Evolutionary conservation across 805 yeast genomes (phyloP).

Genomic region (Sugiyamaella mastotermitis): DNA sequence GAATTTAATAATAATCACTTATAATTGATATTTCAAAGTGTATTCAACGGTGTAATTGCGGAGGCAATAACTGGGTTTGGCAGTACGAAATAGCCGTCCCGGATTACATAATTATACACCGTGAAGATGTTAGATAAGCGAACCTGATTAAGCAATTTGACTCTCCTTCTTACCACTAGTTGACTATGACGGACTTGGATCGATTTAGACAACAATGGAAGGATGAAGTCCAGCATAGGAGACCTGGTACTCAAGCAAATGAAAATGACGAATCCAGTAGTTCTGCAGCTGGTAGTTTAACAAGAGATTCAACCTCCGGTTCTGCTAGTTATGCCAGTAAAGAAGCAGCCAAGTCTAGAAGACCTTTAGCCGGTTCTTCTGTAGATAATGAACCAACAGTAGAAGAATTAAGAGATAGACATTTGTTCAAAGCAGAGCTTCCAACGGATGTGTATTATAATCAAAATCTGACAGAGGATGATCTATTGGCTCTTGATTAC

Average conservation of each 20-base stretch:
- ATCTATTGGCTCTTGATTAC: conserved; percentile 46
- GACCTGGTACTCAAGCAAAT: not conserved
- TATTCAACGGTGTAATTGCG: no score
- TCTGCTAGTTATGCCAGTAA: not conserved
- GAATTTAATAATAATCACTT: no score
- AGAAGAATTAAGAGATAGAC: not conserved
- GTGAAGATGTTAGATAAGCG: no score
- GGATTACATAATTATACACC: no score
- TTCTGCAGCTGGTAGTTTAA: not conserved
- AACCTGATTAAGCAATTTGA: no score
- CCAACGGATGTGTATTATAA: conserved; percentile 15
- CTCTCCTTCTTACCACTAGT: no score
- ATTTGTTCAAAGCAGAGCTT: conserved; percentile 12
- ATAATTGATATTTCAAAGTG: no score
- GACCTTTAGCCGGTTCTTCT: not conserved
- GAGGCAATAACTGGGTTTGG: no score
- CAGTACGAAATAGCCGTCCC: no score
- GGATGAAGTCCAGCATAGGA: conserved; percentile 5
- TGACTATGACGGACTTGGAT: conserved; percentile 10
- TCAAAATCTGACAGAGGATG: conserved; percentile 10
- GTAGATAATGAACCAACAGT: not conserved
- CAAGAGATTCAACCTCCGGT: not conserved
- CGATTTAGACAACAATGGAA: conserved; percentile 10
- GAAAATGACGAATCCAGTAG: not conserved
- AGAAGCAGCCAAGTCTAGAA: not conserved